Base-by-base conservation (phyloP, 2,329 filamentous ascomycete species). In the Onygenales sp. region DNA sequence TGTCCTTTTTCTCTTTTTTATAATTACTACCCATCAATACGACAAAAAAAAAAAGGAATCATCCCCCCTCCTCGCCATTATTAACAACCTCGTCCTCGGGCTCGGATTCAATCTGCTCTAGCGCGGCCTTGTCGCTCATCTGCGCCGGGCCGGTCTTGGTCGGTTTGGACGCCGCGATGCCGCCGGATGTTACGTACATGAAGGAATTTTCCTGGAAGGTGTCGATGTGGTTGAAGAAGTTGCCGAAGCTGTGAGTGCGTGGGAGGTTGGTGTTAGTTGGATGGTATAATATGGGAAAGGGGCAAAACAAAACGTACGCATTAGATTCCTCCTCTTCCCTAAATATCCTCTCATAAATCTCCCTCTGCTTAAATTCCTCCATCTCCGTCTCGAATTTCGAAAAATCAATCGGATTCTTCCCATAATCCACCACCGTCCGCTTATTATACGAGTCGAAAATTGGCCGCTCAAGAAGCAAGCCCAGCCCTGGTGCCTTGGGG, bases 341-440 rank as follows among this genome's bases (percentile, higher is more conserved):
- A 70, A 94, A 97, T 60, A 97, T 95, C 27, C 89, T 80, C 63
- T 87, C 82, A 67, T 98, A 98, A 56, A 98, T 97, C 68, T 95
- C 84, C 60, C 84, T 75, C 66, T 95, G 84, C 75, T 97, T 97
- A 73, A 98, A 98, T 55, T 84, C 86, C 58, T 86, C 79, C 61
- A 98, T 88, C 69, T 89, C 80, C 47, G 83, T 80, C 55, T 92
- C 82, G 63, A 85, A 90, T 57, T 85, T 86, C 47, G 76, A 76
- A 67, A 96, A 98, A 62, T 90, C 83, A 54, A 98, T 84, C 27
- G 80, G 77, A 49, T 86, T 80, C 52, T 83, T 81, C 6, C 78
- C 81, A 43, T 85, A 78, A 52, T 81, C 80, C 38, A 78, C 75
- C 7, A 78, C 78, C 1, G 87, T 84, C 59, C 85, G 83, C 52